Evolutionary conservation across 139 green algal genomes (phyloP).

Genomic region (Volvox reticuliferus): DNA sequence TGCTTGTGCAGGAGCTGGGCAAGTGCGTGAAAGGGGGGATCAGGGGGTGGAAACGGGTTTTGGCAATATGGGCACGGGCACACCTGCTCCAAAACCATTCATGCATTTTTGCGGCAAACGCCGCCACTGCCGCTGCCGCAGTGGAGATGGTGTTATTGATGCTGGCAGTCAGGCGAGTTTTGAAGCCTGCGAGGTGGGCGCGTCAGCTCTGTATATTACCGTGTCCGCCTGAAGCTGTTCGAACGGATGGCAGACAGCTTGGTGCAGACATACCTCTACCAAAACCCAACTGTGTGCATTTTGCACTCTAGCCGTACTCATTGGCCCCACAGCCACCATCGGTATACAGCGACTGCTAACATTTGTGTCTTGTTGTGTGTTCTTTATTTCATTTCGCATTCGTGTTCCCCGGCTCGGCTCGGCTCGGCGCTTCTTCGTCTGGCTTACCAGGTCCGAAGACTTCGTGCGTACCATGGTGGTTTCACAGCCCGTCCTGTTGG

Average conservation of each 20-base stretch:
- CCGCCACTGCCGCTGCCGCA: neutral
- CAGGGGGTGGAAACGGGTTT: neutral
- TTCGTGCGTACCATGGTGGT: neutral
- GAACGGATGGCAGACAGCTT: no score
- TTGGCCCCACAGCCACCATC: no score
- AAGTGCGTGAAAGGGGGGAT: neutral
- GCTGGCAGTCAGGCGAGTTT: neutral
- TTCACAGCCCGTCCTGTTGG: constrained; percentile 14
- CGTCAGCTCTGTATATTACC: neutral
- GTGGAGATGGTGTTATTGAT: neutral
- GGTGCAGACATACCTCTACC: no score
- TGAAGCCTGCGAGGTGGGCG: neutral
- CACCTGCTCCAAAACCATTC: neutral
- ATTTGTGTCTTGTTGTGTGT: neutral
- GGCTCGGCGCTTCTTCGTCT: neutral
- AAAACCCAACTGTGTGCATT: no score
- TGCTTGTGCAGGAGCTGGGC: constrained; percentile 7
- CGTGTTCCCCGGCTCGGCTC: neutral
- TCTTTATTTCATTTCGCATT: neutral
- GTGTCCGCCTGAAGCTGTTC: no score
- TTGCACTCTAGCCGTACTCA: no score
- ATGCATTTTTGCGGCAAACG: no score
- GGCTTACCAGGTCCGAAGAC: neutral
- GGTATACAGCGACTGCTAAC: neutral
- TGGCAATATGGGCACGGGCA: neutral